Evolutionary conservation across 768 basidiomycete genomes (phyloP).

Genomic region (Termitomyces sp.): DNA sequence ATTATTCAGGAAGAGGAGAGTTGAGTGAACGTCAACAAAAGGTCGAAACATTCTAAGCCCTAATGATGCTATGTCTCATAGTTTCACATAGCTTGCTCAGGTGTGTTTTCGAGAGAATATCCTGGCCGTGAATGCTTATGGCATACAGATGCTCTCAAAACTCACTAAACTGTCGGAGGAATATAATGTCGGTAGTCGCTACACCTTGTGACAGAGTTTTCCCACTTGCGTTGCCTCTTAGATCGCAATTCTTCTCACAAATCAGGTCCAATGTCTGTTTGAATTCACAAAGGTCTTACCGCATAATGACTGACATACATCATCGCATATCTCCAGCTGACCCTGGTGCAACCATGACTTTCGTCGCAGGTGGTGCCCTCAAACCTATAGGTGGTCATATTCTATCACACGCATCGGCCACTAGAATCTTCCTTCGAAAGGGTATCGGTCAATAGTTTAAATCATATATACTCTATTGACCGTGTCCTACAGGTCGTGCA

Average conservation of each 20-base stretch:
- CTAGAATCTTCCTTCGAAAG: conserved; percentile 84
- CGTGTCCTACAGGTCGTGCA: conserved; percentile 52
- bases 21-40: conserved; percentile 93
- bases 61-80: conserved; percentile 11
- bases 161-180: conserved; percentile 90
- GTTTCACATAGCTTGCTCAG: conserved; percentile 67
- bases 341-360: conserved; percentile 92
- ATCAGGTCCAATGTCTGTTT: conserved; percentile 81
- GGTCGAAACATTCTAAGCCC: conserved; percentile 26
- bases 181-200: conserved; percentile 55
- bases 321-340: conserved; percentile 50
- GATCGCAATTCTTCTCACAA: conserved; percentile 85
- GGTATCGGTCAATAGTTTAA: conserved; percentile 34
- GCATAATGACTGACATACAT: neutral
- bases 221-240: conserved; percentile 25
- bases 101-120: conserved; percentile 26
- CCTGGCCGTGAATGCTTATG: neutral
- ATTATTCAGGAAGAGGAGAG: conserved; percentile 91
- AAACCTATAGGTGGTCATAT: conserved; percentile 92
- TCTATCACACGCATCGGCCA: conserved; percentile 84
- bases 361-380: conserved; percentile 88
- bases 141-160: conserved; percentile 77
- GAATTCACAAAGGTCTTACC: neutral
- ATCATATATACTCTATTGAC: neutral
- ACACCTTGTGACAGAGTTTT: neutral